Conservation (phyloP, 2,329 filamentous ascomycete species). For the Alternaria conjuncta region DNA sequence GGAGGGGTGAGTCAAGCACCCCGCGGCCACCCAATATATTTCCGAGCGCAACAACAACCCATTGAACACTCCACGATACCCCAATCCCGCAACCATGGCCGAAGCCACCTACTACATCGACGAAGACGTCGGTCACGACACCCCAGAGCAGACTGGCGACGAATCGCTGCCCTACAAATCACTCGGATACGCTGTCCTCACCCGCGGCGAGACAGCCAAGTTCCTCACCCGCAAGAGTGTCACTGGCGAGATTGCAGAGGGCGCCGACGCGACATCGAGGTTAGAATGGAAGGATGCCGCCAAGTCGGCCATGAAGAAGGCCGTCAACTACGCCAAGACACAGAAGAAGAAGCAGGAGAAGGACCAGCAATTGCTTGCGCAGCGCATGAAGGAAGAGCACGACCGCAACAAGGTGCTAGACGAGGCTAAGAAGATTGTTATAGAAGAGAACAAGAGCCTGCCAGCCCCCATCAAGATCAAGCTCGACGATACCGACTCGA, state of each 20-base stretch:
- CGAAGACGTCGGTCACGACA: conserved; percentile 78
- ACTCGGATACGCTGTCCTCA: conserved; percentile 77
- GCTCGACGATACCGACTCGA: conserved; percentile 70
- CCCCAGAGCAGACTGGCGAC: conserved; percentile 68
- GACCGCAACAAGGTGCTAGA: conserved; percentile 75
- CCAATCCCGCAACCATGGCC: conserved; percentile 45
- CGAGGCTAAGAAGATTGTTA: conserved; percentile 78
- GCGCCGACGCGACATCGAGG: conserved; percentile 66
- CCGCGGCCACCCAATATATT: conserved; percentile 36
- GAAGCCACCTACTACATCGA: conserved; percentile 72
- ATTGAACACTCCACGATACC: conserved; percentile 21
- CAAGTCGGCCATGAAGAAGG: conserved; percentile 87
- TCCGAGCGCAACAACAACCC: conserved; percentile 24
- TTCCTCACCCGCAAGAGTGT: conserved; percentile 70
- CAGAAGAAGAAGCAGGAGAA: conserved; percentile 86
- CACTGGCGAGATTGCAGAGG: conserved; percentile 45
- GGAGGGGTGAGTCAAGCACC: conserved; percentile 20
- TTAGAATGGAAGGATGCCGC: conserved; percentile 80
- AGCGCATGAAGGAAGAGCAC: conserved; percentile 74
- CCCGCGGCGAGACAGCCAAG: conserved; percentile 66
- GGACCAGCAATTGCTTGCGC: conserved; percentile 73
- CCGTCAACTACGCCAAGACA: conserved; percentile 72
- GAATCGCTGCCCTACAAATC: conserved; percentile 81
- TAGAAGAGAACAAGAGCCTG: conserved; percentile 73
- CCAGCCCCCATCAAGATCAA: conserved; percentile 77